Evolutionary conservation across 192 early-diverging fungal species (phyloP).

Genomic region (Coemansia sp.): DNA sequence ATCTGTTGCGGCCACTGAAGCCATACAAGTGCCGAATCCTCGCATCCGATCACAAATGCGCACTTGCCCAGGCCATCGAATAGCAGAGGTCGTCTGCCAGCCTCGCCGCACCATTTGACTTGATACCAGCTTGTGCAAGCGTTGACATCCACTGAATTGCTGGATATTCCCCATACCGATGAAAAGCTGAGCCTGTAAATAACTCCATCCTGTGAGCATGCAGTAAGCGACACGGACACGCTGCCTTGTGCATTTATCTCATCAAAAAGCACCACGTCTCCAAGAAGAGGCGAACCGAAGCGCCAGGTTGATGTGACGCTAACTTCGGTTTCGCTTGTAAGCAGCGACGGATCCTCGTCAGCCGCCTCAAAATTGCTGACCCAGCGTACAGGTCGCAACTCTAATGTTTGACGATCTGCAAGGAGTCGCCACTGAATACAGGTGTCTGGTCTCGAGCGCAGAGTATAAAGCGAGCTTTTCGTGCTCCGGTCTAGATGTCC

Average conservation of each 20-base stretch:
- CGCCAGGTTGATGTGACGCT: constrained; percentile 38
- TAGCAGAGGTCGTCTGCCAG: constrained; percentile 13
- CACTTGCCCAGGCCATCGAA: constrained; percentile 22
- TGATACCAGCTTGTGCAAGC: constrained; percentile 43
- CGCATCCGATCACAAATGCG: constrained; percentile 24
- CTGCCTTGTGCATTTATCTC: constrained; percentile 14
- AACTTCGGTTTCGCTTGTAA: constrained; percentile 6
- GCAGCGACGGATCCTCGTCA: background rate
- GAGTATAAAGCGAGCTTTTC: constrained; percentile 32
- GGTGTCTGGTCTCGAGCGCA: constrained; percentile 39
- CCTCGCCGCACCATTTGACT: constrained; percentile 34
- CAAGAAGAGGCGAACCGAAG: constrained; percentile 32
- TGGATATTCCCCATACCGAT: constrained; percentile 43
- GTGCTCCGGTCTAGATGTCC: constrained; percentile 30
- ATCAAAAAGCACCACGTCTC: constrained; percentile 25
- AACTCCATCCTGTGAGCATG: constrained; percentile 29
- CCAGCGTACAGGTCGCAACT: constrained; percentile 50
- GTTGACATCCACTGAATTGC: constrained; percentile 17
- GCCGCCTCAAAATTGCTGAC: constrained; percentile 7
- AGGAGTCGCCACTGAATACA: constrained; percentile 53
- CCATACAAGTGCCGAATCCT: constrained; percentile 38
- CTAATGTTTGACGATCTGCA: constrained; percentile 32
- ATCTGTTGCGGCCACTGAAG: constrained; percentile 30
- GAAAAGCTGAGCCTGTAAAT: constrained; percentile 38
- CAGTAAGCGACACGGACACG: constrained; percentile 17